A percentile compares a stretch with the other conserved stretches of the same genome.
Evolutionary conservation across 1,139 yeast species (phyloP).

Genomic region (Meyerozyma guilliermondii): DNA sequence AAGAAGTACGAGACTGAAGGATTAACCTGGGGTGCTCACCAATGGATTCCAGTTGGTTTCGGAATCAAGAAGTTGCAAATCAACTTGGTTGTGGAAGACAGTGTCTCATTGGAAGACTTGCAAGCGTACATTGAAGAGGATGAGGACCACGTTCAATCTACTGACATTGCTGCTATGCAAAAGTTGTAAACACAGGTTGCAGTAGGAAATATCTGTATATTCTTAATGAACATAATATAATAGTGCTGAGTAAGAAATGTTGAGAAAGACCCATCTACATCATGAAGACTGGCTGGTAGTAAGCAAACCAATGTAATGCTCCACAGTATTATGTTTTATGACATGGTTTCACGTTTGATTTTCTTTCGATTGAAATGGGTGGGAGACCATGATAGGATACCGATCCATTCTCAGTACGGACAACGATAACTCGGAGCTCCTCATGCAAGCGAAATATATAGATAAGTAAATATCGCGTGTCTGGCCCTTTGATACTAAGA

Average conservation of each 20-base stretch:
- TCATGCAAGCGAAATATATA: no score
- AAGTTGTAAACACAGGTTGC: constrained; percentile 57
- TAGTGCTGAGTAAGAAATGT: neutral
- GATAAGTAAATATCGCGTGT: no score
- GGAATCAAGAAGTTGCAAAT: constrained; percentile 99
- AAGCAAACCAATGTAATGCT: no score
- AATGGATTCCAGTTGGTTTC: constrained; percentile 95
- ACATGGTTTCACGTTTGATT: no score
- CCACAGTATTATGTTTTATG: no score
- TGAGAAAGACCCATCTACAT: no score
- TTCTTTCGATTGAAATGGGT: no score
- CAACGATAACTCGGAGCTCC: no score
- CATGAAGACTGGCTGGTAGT: no score
- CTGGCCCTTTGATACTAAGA: no score
- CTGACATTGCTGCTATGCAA: constrained; percentile 97
- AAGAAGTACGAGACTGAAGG: constrained; percentile 85
- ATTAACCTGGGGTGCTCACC: constrained; percentile 97
- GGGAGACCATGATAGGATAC: no score
- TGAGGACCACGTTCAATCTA: constrained; percentile 99
- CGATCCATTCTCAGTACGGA: no score
- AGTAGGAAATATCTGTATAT: neutral
- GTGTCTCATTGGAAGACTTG: constrained; percentile 89
- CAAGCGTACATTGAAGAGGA: constrained; percentile 84
- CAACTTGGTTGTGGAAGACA: constrained; percentile 96
- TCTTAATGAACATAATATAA: neutral